Percentiles rank a stretch among this genome's conserved stretches.
Conservation (phyloP, 1,284 basidiomycete genomes). For the Ustanciosporium gigantosporum region DNA sequence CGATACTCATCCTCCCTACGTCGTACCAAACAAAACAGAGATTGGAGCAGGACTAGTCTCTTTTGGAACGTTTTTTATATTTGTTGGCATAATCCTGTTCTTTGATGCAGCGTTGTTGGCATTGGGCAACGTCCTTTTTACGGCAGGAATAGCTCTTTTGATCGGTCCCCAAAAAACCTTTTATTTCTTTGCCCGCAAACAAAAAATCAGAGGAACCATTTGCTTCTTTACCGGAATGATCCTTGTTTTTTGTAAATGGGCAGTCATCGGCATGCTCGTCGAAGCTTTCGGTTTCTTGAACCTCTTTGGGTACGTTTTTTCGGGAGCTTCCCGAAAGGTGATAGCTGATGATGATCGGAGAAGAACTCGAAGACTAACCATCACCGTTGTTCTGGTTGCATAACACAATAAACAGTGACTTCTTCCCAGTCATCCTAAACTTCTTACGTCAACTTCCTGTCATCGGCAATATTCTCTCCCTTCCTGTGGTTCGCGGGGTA, state of each 20-base stretch:
- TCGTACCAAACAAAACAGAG: constrained; percentile 22
- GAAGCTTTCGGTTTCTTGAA: constrained; percentile 86
- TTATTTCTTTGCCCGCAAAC: constrained; percentile 94
- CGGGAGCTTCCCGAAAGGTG: not conserved
- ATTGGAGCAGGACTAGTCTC: constrained; percentile 84
- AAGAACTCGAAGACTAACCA: constrained; percentile 4
- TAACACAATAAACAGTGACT: constrained; percentile 86
- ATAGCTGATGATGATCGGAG: not conserved
- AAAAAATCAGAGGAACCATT: constrained; percentile 85
- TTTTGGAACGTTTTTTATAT: constrained; percentile 94
- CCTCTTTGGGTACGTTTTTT: constrained; percentile 85
- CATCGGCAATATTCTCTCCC: constrained; percentile 80
- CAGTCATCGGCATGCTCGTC: constrained; percentile 87
- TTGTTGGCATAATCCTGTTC: constrained; percentile 91
- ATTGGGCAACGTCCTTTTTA: constrained; percentile 74
- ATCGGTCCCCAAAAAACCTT: constrained; percentile 75
- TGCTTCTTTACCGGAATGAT: constrained; percentile 61
- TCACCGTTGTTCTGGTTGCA: not conserved
- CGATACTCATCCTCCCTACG: not conserved
- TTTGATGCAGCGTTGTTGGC: constrained; percentile 97
- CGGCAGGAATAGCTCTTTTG: constrained; percentile 57
- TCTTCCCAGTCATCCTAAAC: constrained; percentile 97
- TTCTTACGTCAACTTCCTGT: constrained; percentile 93
- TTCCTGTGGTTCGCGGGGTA: constrained; percentile 68
- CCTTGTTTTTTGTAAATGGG: constrained; percentile 83